phyloP scores from a whole-genome alignment of 2,329 filamentous ascomycete genomes.

The Cytospora leucostoma region DNA sequence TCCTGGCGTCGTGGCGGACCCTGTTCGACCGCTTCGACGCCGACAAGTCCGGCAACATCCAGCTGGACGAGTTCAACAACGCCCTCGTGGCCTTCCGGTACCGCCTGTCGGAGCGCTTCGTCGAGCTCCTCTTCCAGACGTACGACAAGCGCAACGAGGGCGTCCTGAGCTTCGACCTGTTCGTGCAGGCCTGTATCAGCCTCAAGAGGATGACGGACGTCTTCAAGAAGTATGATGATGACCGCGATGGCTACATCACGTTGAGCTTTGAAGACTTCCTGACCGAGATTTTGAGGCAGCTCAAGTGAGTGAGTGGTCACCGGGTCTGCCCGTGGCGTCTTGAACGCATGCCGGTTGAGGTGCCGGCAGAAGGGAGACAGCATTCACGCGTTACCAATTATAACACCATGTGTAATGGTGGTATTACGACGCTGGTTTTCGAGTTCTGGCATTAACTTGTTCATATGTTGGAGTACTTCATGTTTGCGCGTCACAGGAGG shows the following conservation, averaged over 20 bases:
- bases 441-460: not conserved
- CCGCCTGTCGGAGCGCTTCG: slow-evolving; percentile 79
- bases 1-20: slow-evolving; percentile 88
- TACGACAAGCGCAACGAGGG: slow-evolving; percentile 78
- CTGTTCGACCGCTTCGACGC: slow-evolving; percentile 95
- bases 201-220: slow-evolving; percentile 99
- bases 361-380: not conserved
- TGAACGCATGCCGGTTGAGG: not conserved
- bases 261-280: slow-evolving; percentile 81
- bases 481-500: not conserved
- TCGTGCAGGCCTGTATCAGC: slow-evolving; percentile 95
- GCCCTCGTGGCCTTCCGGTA: slow-evolving; percentile 94
- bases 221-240: slow-evolving; percentile 98
- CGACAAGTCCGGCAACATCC: slow-evolving; percentile 85
- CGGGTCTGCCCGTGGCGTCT: not conserved
- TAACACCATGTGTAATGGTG: not conserved
- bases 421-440: not conserved
- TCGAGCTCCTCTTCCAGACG: slow-evolving; percentile 80
- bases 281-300: slow-evolving; percentile 65
- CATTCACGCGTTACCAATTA: not conserved
- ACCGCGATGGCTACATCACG: slow-evolving; percentile 90
- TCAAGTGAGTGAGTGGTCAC: slow-evolving; percentile 45
- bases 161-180: slow-evolving; percentile 88
- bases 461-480: not conserved
- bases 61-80: slow-evolving; percentile 81